phyloP scores from a whole-genome alignment of 2,329 filamentous ascomycete species.

The Fusarium gaditjirri region DNA sequence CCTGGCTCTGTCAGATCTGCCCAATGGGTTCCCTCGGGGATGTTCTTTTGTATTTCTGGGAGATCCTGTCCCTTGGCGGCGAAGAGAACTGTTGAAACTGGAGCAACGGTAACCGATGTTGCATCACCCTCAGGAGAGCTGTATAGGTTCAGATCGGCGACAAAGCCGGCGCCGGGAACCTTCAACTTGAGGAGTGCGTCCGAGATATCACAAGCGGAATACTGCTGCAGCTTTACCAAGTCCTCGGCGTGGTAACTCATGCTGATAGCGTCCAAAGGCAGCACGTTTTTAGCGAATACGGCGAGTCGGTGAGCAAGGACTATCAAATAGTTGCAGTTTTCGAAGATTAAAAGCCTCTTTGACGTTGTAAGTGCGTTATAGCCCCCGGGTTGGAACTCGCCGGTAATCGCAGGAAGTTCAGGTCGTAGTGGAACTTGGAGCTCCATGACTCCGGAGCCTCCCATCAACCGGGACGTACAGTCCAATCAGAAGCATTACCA shows the following conservation, averaged over 20 bases:
- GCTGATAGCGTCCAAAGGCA: conserved; percentile 21
- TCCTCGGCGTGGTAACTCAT: conserved; percentile 40
- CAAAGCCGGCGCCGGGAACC: conserved; percentile 72
- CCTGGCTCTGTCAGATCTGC: conserved; percentile 70
- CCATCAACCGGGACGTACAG: conserved; percentile 41
- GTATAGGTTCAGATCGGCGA: conserved; percentile 64
- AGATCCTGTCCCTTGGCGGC: conserved; percentile 62
- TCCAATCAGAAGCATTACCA: conserved; percentile 46
- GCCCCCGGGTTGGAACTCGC: conserved; percentile 14
- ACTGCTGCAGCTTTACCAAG: conserved; percentile 48
- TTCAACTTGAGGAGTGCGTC: conserved; percentile 78
- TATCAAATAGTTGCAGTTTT: conserved; percentile 15
- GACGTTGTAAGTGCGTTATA: conserved; percentile 23
- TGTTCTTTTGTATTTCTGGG: conserved; percentile 54
- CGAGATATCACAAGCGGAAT: conserved; percentile 69
- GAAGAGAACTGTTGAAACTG: conserved; percentile 71
- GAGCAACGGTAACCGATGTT: conserved; percentile 56
- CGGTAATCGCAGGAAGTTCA: conserved; percentile 31
- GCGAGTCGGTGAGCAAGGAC: conserved; percentile 32
- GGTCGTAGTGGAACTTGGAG: conserved; percentile 27
- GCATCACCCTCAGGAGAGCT: conserved; percentile 42
- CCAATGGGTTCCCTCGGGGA: conserved; percentile 72
- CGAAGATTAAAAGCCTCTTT: conserved; percentile 12
- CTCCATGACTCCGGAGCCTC: conserved; percentile 46
- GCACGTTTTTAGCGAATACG: conserved; percentile 20